Evolutionary conservation across 2,329 filamentous ascomycete genomes (phyloP).

Genomic region (Mollisia scopiformis): DNA sequence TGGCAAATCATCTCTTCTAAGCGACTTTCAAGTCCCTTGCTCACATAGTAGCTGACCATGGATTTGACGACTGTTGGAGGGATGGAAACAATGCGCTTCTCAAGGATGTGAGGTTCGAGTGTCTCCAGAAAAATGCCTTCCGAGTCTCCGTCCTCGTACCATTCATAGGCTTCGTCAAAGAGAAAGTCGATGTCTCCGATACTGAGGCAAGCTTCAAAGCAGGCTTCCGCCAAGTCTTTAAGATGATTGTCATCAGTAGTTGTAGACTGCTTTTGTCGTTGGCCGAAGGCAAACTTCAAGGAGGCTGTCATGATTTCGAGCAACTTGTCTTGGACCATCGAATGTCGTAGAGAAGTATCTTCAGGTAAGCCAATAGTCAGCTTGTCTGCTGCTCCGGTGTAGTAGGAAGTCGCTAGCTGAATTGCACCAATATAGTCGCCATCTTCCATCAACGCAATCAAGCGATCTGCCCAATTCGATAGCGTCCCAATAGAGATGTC

Average conservation of each 20-base stretch:
- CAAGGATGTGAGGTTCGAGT: constrained; percentile 85
- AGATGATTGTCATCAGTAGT: constrained; percentile 54
- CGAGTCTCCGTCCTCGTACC: constrained; percentile 77
- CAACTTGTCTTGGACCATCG: constrained; percentile 84
- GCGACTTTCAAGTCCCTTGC: constrained; percentile 72
- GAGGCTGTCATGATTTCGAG: constrained; percentile 94
- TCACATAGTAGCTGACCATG: constrained; percentile 80
- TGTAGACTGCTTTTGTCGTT: constrained; percentile 54
- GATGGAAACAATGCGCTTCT: constrained; percentile 72
- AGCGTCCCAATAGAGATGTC: constrained; percentile 88
- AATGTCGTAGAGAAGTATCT: constrained; percentile 73
- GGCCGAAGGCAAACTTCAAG: constrained; percentile 82
- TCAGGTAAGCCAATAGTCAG: constrained; percentile 92
- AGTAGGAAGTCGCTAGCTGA: constrained; percentile 87
- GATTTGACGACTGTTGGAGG: constrained; percentile 86
- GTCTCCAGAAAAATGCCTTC: constrained; percentile 83
- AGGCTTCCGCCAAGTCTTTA: constrained; percentile 78
- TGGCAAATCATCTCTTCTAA: constrained; percentile 95
- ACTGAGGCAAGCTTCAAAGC: constrained; percentile 80
- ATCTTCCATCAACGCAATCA: constrained; percentile 92
- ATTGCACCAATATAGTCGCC: constrained; percentile 97
- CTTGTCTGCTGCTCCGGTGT: constrained; percentile 88
- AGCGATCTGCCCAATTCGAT: constrained; percentile 95
- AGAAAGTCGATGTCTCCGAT: constrained; percentile 81
- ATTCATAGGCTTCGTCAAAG: constrained; percentile 88